Conservation (phyloP, 192 early-diverging fungal species). For the Kickxella alabastrina region DNA sequence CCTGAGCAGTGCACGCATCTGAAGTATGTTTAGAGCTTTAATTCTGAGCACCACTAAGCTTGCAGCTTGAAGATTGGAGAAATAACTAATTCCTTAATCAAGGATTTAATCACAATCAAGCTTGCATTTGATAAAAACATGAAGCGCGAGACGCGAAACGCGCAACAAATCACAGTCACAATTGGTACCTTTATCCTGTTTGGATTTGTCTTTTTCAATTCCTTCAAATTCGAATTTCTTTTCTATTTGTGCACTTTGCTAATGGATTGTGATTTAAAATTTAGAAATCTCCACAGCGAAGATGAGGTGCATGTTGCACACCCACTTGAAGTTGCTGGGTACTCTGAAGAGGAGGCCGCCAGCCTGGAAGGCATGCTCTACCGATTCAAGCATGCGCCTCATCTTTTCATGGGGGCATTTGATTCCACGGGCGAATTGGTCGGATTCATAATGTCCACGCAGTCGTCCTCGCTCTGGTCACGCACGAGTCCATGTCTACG, state of each 20-base stretch:
- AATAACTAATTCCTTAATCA: background rate
- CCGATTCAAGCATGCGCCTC: slow-evolving; percentile 20
- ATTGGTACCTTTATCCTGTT: too few relatives aligned
- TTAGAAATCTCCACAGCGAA: slow-evolving; percentile 8
- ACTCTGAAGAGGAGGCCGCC: slow-evolving; percentile 33
- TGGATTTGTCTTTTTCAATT: too few relatives aligned
- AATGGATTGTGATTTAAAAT: slow-evolving; percentile 1
- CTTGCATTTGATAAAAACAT: too few relatives aligned
- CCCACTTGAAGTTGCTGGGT: slow-evolving; percentile 19
- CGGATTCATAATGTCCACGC: slow-evolving; percentile 62
- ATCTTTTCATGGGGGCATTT: slow-evolving; percentile 47
- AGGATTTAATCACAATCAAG: too few relatives aligned
- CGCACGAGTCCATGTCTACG: slow-evolving; percentile 60
- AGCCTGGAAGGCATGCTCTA: slow-evolving; percentile 31
- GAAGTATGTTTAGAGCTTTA: too few relatives aligned
- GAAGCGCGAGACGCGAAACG: too few relatives aligned
- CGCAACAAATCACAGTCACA: too few relatives aligned
- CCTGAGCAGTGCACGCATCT: too few relatives aligned
- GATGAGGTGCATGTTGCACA: slow-evolving; percentile 20
- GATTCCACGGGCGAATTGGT: slow-evolving; percentile 22
- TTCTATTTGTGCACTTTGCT: too few relatives aligned
- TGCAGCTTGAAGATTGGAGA: background rate
- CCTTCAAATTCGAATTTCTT: too few relatives aligned
- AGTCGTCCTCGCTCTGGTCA: slow-evolving; percentile 45
- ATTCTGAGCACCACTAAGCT: background rate